A percentile compares a stretch with the other conserved stretches of the same genome.
These are phyloP conservation scores for Sutorius australiensis DNA, from an alignment of 768 basidiomycete genomes.

Conservation along the genomic window DNA sequence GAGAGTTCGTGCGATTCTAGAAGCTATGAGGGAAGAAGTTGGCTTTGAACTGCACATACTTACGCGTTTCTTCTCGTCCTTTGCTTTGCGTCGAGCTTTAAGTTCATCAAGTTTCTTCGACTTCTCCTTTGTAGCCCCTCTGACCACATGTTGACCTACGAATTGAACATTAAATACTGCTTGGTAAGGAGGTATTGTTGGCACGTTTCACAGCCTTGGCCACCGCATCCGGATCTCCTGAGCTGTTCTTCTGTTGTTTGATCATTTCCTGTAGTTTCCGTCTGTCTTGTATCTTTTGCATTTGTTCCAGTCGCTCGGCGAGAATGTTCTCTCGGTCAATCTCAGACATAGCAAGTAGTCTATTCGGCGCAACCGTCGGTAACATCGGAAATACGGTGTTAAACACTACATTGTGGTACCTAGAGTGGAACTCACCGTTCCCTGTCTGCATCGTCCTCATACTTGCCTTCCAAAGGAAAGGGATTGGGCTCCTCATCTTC, in stretches of 20 bases:
- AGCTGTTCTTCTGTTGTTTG: conserved; percentile 52
- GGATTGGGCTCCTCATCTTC: conserved; percentile 48
- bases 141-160: conserved; percentile 67
- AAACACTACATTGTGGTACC: conserved; percentile 27
- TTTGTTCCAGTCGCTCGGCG: conserved; percentile 74
- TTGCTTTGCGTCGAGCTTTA: conserved; percentile 82
- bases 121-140: conserved; percentile 80
- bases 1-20: conserved; percentile 51
- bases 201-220: conserved; percentile 75
- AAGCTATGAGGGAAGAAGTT: conserved; percentile 9
- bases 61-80: conserved; percentile 84
- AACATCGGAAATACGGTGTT: conserved; percentile 16
- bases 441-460: conserved; percentile 79
- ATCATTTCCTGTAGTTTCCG: conserved; percentile 72
- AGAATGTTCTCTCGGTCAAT: conserved; percentile 87
- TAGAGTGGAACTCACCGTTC: conserved; percentile 56
- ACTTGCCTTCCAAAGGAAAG: conserved; percentile 91
- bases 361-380: conserved; percentile 30
- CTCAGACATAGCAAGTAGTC: conserved; percentile 77
- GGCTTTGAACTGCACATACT: conserved; percentile 19
- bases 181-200: conserved; percentile 24
- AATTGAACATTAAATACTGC: conserved; percentile 6
- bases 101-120: conserved; percentile 75
- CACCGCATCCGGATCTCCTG: conserved; percentile 54
- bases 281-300: conserved; percentile 70